phyloP scores from a whole-genome alignment of 2,329 filamentous ascomycete genomes.

The Chaetomium olivaceum region DNA sequence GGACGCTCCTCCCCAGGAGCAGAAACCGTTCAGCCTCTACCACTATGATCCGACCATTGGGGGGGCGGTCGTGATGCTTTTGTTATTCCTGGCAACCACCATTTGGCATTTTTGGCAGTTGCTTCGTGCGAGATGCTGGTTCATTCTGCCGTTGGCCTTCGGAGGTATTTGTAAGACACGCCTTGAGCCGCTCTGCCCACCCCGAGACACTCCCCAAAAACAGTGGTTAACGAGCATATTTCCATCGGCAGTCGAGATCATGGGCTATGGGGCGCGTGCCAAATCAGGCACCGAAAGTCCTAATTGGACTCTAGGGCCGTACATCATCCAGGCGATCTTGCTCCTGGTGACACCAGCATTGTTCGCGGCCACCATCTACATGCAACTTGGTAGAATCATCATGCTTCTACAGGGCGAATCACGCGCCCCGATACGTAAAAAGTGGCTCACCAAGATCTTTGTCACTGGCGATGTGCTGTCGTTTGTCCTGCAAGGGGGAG shows the following conservation, averaged over 20 bases:
- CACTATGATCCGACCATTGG: neutral
- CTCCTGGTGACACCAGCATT: constrained; percentile 46
- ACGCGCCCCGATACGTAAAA: constrained; percentile 44
- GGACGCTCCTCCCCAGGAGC: neutral
- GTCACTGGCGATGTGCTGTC: constrained; percentile 37
- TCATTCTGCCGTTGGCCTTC: neutral
- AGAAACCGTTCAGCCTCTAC: constrained; percentile 3
- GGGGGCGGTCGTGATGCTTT: neutral
- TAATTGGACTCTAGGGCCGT: constrained; percentile 37
- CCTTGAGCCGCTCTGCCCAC: too few species aligned
- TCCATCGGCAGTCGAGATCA: constrained; percentile 3
- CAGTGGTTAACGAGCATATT: neutral
- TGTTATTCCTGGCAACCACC: constrained; percentile 1
- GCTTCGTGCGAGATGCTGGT: constrained; percentile 1
- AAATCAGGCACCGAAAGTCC: constrained; percentile 3
- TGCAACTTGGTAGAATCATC: constrained; percentile 46
- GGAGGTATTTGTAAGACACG: constrained; percentile 7
- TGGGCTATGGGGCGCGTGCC: constrained; percentile 1
- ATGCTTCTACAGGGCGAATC: constrained; percentile 40
- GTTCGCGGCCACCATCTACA: constrained; percentile 48
- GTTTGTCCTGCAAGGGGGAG: constrained; percentile 23
- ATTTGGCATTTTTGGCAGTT: constrained; percentile 5
- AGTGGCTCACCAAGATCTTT: constrained; percentile 38
- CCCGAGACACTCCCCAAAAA: neutral
- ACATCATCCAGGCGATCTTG: constrained; percentile 43